These are phyloP conservation scores for Septoria linicola DNA, from an alignment of 2,329 filamentous ascomycete genomes.

Conservation along the genomic window DNA sequence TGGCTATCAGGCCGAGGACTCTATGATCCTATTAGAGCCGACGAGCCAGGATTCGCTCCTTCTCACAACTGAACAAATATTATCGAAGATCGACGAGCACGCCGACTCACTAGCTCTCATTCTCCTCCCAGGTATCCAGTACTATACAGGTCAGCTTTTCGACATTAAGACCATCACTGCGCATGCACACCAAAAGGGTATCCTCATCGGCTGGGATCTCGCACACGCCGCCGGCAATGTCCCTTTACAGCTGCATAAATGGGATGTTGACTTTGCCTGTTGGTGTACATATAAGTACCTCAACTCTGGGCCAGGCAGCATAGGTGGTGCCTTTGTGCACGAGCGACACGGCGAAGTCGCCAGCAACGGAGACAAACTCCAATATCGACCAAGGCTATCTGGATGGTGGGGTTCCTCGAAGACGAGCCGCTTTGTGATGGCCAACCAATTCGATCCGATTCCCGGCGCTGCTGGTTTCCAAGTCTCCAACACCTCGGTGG, in stretches of 20 bases:
- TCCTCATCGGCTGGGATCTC: conserved; percentile 82
- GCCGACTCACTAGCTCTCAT: conserved; percentile 71
- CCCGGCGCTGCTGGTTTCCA: conserved; percentile 79
- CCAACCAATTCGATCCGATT: conserved; percentile 74
- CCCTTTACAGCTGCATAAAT: conserved; percentile 74
- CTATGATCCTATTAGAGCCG: conserved; percentile 70
- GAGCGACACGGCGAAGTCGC: conserved; percentile 65
- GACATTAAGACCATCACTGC: conserved; percentile 78
- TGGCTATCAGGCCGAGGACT: conserved; percentile 62
- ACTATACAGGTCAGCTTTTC: conserved; percentile 86
- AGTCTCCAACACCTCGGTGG: conserved; percentile 76
- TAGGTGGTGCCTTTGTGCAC: conserved; percentile 79
- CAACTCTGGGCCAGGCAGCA: conserved; percentile 79
- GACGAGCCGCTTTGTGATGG: conserved; percentile 75
- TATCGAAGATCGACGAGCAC: conserved; percentile 71
- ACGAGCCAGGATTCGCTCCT: conserved; percentile 57
- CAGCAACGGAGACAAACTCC: conserved; percentile 34
- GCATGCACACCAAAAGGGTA: conserved; percentile 68
- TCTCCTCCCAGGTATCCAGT: conserved; percentile 83
- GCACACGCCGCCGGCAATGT: conserved; percentile 87
- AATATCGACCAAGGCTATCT: conserved; percentile 65
- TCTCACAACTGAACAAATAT: conserved; percentile 68
- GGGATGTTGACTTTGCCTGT: conserved; percentile 85
- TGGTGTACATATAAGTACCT: conserved; percentile 97
- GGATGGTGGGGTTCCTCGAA: conserved; percentile 91